phyloP scores from a whole-genome alignment of 495 filamentous ascomycete genomes.

The Daldinia decipiens region DNA sequence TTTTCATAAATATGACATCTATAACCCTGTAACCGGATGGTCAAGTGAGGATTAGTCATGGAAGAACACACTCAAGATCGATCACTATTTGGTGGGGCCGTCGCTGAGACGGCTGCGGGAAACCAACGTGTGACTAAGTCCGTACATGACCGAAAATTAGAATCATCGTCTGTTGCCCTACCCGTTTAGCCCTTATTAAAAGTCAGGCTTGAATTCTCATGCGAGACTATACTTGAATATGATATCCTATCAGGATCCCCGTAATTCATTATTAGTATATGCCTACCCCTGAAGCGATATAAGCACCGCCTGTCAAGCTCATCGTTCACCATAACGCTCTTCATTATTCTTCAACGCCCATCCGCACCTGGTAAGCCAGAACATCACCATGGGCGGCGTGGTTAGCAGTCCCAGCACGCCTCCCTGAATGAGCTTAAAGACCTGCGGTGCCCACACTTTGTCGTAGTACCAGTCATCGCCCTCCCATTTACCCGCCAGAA shows the following conservation, averaged over 20 bases:
- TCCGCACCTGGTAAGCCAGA: slow-evolving; percentile 55
- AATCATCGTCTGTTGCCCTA: background rate
- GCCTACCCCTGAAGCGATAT: slow-evolving; percentile 22
- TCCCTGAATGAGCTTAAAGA: slow-evolving; percentile 58
- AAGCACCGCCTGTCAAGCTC: background rate
- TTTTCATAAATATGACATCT: background rate
- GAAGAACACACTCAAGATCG: background rate
- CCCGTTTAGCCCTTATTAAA: background rate
- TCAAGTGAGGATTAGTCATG: background rate
- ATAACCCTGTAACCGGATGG: background rate
- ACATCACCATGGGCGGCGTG: slow-evolving; percentile 53
- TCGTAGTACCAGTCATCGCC: slow-evolving; percentile 55
- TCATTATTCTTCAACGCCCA: slow-evolving; percentile 52
- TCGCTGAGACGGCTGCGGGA: no score
- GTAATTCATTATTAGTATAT: slow-evolving; percentile 31
- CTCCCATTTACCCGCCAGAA: slow-evolving; percentile 43
- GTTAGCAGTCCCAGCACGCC: slow-evolving; percentile 51
- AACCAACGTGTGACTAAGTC: no score
- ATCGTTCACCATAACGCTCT: slow-evolving; percentile 41
- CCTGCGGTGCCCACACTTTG: slow-evolving; percentile 52
- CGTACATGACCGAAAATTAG: background rate
- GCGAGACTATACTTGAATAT: background rate
- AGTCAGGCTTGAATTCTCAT: background rate
- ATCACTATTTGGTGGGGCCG: no score
- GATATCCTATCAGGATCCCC: background rate